A percentile compares a stretch with the other conserved stretches of the same genome.
Conservation (phyloP, 2,329 filamentous ascomycete species). For the Venturia pyrina region DNA sequence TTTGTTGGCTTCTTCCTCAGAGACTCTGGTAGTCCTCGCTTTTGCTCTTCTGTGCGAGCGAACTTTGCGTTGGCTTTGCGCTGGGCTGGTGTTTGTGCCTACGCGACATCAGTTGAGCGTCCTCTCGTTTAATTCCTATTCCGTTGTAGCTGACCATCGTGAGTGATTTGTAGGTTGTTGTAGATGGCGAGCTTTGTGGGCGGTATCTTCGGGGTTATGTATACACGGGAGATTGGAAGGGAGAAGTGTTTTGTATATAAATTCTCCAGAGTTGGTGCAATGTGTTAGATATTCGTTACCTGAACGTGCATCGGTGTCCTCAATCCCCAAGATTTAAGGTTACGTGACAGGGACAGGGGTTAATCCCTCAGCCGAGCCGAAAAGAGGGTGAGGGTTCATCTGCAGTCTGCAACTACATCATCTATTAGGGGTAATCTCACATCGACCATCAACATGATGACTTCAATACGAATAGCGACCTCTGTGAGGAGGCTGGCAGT, state of each 20-base stretch:
- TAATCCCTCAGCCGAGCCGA: neutral
- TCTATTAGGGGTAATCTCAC: neutral
- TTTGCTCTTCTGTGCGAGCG: slow-evolving; percentile 59
- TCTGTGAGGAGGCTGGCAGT: neutral
- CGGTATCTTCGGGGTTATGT: neutral
- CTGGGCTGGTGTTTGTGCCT: slow-evolving; percentile 81
- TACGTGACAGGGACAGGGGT: neutral
- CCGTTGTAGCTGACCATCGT: neutral
- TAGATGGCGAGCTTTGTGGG: neutral
- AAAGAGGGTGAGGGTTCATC: neutral
- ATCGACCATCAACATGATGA: neutral
- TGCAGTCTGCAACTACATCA: neutral
- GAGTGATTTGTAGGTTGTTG: neutral
- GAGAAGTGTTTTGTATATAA: neutral
- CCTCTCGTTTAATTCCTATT: neutral
- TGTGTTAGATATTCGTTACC: neutral
- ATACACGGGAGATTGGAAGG: neutral
- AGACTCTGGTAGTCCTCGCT: slow-evolving; percentile 56
- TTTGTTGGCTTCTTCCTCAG: slow-evolving; percentile 39
- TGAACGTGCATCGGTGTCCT: neutral
- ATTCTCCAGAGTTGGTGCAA: neutral
- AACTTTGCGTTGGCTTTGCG: slow-evolving; percentile 73
- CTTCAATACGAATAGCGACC: neutral
- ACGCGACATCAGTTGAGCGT: slow-evolving; percentile 11
- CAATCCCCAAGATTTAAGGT: neutral